Evolutionary conservation across 106 monocot genomes (phyloP).

Genomic region (Ottelia alismoides): DNA sequence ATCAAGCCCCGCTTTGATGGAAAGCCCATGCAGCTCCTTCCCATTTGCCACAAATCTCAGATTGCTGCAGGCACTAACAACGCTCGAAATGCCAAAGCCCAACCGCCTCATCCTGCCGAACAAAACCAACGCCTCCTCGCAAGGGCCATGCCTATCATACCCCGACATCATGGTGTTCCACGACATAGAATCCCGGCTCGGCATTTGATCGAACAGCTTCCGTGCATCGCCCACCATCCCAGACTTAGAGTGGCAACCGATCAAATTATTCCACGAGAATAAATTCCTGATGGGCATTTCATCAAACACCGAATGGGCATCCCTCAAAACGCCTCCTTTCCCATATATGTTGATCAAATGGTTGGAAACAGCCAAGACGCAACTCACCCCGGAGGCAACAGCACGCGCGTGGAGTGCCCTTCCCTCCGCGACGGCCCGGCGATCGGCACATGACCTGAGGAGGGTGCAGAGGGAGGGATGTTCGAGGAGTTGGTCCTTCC

Average conservation of each 20-base stretch:
- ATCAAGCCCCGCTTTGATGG: constrained; percentile 22
- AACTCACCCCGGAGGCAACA: constrained; percentile 13
- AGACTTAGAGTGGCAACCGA: constrained; percentile 15
- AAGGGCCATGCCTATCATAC: constrained; percentile 27
- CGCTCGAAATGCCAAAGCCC: constrained; percentile 25
- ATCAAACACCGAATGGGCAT: constrained; percentile 26
- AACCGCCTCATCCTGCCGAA: constrained; percentile 19
- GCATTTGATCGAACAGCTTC: constrained; percentile 35
- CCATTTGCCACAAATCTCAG: constrained; percentile 18
- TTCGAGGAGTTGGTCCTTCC: neutral
- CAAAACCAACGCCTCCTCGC: constrained; percentile 21
- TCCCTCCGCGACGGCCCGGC: neutral
- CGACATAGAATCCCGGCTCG: constrained; percentile 17
- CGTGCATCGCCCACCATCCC: constrained; percentile 11
- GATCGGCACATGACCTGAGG: constrained; percentile 5
- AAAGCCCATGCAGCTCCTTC: constrained; percentile 20
- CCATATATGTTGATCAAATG: constrained; percentile 31
- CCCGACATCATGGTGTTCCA: constrained; percentile 35
- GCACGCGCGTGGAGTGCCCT: constrained; percentile 24
- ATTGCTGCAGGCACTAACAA: constrained; percentile 23
- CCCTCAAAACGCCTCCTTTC: constrained; percentile 15
- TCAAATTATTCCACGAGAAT: constrained; percentile 36
- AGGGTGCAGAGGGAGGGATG: constrained; percentile 8
- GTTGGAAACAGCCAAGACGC: constrained; percentile 23
- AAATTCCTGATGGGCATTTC: constrained; percentile 14